Conservation (phyloP, 768 basidiomycete species). For the Pisolithus sp. region DNA sequence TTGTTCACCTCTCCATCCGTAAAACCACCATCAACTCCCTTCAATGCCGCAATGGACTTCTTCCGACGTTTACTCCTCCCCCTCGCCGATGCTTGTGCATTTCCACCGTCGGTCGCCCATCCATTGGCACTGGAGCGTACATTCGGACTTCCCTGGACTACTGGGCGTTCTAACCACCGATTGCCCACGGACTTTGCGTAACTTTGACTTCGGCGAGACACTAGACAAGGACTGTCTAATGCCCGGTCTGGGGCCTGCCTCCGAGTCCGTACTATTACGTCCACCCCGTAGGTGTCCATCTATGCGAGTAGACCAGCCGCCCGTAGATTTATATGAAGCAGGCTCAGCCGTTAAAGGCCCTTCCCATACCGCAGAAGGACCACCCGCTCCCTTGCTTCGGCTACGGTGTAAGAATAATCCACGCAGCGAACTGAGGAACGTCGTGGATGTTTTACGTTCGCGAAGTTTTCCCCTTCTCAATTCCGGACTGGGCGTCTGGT, state of each 20-base stretch:
- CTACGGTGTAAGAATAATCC: constrained; percentile 15
- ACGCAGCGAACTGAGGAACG: constrained; percentile 21
- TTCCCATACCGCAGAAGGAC: constrained; percentile 6
- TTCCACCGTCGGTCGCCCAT: constrained; percentile 13
- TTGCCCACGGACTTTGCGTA: constrained; percentile 7
- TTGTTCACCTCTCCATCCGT: constrained; percentile 20
- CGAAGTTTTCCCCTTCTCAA: constrained; percentile 6
- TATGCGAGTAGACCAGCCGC: constrained; percentile 25
- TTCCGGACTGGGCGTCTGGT: neutral
- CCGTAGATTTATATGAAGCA: neutral
- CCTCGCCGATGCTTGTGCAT: neutral
- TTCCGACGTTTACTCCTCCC: constrained; percentile 10
- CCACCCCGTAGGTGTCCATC: constrained; percentile 13
- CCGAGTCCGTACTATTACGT: constrained; percentile 13
- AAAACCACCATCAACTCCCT: constrained; percentile 21
- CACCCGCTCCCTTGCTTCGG: constrained; percentile 12
- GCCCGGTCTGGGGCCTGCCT: neutral
- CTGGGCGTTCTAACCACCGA: neutral
- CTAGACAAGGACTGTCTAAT: neutral
- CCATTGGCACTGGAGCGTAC: constrained; percentile 2
- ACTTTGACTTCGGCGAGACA: neutral
- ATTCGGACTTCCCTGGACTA: neutral
- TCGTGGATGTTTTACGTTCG: constrained; percentile 15
- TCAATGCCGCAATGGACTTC: constrained; percentile 19
- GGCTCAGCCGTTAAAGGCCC: constrained; percentile 4